Conservation (phyloP, 106 monocot species). For the Vanilla planifolia region DNA sequence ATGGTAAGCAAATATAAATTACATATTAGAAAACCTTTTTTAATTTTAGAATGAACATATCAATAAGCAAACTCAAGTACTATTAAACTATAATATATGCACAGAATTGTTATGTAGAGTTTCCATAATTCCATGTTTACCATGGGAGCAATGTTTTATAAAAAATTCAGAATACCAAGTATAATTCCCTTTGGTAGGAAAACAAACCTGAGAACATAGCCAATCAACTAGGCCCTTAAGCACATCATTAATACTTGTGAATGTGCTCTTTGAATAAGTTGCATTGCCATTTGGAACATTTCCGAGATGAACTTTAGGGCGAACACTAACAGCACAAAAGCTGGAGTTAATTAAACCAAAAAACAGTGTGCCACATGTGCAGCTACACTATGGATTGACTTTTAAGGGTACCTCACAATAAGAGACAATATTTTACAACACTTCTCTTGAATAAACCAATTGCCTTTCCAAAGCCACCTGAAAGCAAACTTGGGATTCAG, state of each 20-base stretch:
- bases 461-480: constrained; percentile 77
- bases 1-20: too few relatives aligned
- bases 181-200: constrained; percentile 2
- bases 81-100: too few relatives aligned
- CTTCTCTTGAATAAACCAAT: constrained; percentile 99
- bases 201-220: constrained; percentile 85
- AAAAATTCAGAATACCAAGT: background rate
- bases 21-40: too few relatives aligned
- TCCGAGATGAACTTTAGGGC: constrained; percentile 48
- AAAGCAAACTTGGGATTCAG: too few relatives aligned
- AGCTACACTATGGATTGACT: too few relatives aligned
- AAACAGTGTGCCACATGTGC: background rate
- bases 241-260: constrained; percentile 63
- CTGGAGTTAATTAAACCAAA: background rate
- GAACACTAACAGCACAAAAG: constrained; percentile 36
- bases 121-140: background rate
- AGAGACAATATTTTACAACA: constrained; percentile 84
- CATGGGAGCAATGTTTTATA: background rate
- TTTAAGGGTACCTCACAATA: constrained; percentile 52
- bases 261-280: constrained; percentile 48
- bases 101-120: background rate
- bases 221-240: constrained; percentile 70
- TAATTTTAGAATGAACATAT: too few relatives aligned
- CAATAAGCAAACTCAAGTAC: too few relatives aligned
- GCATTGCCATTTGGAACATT: constrained; percentile 59